Evolutionary conservation across 1,284 basidiomycete genomes (phyloP), one percentile per base, ranked within the genome.

Genomic region (Veloporphyrellus conicus): DNA sequence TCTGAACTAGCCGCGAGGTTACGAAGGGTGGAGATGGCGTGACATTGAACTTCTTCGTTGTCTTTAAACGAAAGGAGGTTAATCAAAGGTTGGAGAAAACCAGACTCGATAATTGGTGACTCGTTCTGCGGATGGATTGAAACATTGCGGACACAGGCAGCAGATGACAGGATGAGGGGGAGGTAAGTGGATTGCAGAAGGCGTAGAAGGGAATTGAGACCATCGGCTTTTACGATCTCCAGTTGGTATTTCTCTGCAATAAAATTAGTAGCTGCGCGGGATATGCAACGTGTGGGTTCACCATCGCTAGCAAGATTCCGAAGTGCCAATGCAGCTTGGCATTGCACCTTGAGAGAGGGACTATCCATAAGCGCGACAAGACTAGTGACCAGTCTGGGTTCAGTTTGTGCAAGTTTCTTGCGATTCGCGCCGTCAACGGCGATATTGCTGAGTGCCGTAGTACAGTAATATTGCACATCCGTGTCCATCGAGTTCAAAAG

Each of bases 381-480:
- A 66, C 92, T 97, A 46, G 92, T 81, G 2, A 99, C 95, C 18
- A 99, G 77, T 64, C 93, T 95, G 9, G 94, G 94, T 69, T 99
- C 95, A 53, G 83, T 91, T 65, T 90, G 84, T 1, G 95, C 93
- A 19, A 99, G 78, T 71, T 96, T 96, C 78, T 95, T 96, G 55
- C 95, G 81, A 72, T 99, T 99, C 51, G 75, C 72, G 45, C 90
- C 88, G 71, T 97, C 93, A 6, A 97, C 93, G 33, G 96, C 96
- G 60, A 99, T 99, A 69, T 99, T 99, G 67, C 91, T 94, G 54
- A 99, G 73, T 1, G 96, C 96, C 20, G 96, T 99, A 6, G 96
- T 99, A 72, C 96, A 99, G 68, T 99, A 99, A 67, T 99, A 99
- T 70, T 99, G 96, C 2, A 99, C 96, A 67, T 99, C 95, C 18